Evolutionary conservation across 2,329 filamentous ascomycete genomes (phyloP).

Genomic region (Fusarium sp.): DNA sequence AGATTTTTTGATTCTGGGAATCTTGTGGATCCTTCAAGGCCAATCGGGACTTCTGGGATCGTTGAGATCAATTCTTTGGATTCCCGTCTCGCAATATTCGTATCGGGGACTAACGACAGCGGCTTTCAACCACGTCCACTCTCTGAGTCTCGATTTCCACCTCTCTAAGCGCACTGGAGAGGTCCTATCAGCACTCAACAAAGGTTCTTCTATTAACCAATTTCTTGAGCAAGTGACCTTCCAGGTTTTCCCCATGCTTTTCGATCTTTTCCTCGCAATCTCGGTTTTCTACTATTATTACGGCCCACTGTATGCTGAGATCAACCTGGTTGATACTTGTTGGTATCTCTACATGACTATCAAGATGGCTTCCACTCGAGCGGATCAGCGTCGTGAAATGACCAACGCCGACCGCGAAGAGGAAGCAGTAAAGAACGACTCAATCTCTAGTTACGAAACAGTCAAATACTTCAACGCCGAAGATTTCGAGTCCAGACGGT

Average conservation of each 20-base stretch:
- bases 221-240: conserved; percentile 98
- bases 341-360: conserved; percentile 97
- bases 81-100: conserved; percentile 95
- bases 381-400: conserved; percentile 91
- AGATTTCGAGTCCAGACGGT: conserved; percentile 79
- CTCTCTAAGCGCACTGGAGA: conserved; percentile 96
- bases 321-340: conserved; percentile 90
- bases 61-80: conserved; percentile 86
- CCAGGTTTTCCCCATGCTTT: conserved; percentile 91
- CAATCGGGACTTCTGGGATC: conserved; percentile 88
- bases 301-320: conserved; percentile 82
- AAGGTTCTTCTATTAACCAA: conserved; percentile 94
- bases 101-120: conserved; percentile 94
- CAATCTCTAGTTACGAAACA: conserved; percentile 97
- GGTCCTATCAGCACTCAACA: conserved; percentile 93
- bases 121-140: conserved; percentile 96
- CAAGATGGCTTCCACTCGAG: conserved; percentile 92
- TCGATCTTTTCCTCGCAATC: conserved; percentile 88
- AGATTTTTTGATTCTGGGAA: conserved; percentile 58
- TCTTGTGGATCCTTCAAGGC: conserved; percentile 87
- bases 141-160: conserved; percentile 94
- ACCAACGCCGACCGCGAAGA: conserved; percentile 94
- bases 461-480: conserved; percentile 93
- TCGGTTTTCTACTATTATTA: conserved; percentile 72
- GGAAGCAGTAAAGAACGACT: conserved; percentile 98